A percentile compares a stretch with the other conserved stretches of the same genome.
Evolutionary conservation across 1,139 yeast genomes (phyloP).

Genomic region (Protomyces inouyei): DNA sequence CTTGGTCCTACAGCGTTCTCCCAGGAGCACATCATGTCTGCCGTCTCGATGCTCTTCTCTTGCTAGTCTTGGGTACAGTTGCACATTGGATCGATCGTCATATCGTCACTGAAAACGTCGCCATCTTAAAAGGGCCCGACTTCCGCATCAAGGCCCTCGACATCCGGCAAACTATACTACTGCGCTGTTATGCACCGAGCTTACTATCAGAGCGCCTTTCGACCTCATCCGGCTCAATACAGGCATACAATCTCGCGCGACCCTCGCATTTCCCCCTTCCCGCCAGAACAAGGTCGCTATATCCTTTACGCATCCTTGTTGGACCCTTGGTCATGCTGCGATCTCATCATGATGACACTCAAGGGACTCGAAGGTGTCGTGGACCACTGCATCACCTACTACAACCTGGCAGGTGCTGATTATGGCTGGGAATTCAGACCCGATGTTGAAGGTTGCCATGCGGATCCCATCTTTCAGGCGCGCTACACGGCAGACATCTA

Average conservation of each 20-base stretch:
- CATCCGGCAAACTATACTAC: no score
- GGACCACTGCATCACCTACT: slow-evolving; percentile 32
- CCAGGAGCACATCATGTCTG: no score
- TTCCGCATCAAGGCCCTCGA: no score
- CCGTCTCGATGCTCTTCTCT: no score
- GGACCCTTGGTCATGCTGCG: slow-evolving; percentile 95
- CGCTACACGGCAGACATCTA: slow-evolving; percentile 65
- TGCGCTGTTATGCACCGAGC: background rate
- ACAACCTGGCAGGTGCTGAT: slow-evolving; percentile 16
- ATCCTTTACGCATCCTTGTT: slow-evolving; percentile 83
- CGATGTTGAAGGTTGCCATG: slow-evolving; percentile 49
- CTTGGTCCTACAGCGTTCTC: no score
- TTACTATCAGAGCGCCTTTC: background rate
- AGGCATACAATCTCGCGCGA: background rate
- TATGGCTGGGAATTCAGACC: background rate
- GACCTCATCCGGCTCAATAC: background rate
- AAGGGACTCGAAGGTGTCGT: slow-evolving; percentile 63
- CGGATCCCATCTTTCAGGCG: slow-evolving; percentile 59
- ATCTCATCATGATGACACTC: slow-evolving; percentile 65
- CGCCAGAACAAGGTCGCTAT: slow-evolving; percentile 48
- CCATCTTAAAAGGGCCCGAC: no score
- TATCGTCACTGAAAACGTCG: no score
- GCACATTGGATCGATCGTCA: no score
- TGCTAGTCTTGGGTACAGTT: no score
- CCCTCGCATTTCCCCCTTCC: background rate